Conservation (phyloP, 2,329 filamentous ascomycete genomes). For the Microcera coccophila region DNA sequence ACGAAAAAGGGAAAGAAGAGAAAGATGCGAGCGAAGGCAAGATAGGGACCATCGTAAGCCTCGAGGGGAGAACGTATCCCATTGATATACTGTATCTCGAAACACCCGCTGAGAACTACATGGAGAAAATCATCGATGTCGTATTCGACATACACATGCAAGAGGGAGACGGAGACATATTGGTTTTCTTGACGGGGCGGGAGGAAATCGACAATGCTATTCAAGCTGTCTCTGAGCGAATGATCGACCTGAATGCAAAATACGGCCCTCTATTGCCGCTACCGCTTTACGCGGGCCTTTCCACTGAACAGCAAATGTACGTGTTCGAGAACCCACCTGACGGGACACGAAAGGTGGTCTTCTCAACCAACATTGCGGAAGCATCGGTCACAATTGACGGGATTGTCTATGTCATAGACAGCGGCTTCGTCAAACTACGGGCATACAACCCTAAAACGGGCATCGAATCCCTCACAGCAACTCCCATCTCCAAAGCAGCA, state of each 20-base stretch:
- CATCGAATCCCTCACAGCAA: conserved; percentile 81
- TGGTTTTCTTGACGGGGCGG: conserved; percentile 86
- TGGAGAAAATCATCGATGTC: conserved; percentile 76
- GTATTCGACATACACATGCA: conserved; percentile 83
- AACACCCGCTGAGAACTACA: conserved; percentile 75
- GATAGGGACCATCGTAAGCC: conserved; percentile 61
- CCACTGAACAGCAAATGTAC: conserved; percentile 90
- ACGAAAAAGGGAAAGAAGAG: conserved; percentile 30
- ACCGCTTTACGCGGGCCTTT: conserved; percentile 83
- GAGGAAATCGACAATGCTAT: conserved; percentile 86
- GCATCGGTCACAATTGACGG: conserved; percentile 92
- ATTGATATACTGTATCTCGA: conserved; percentile 83
- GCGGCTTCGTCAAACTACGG: conserved; percentile 84
- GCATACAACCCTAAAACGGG: conserved; percentile 80
- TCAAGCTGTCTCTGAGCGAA: conserved; percentile 72
- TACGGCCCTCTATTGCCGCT: conserved; percentile 41
- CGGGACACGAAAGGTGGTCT: conserved; percentile 83
- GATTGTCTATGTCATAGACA: conserved; percentile 86
- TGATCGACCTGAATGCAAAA: conserved; percentile 50
- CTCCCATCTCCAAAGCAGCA: conserved; percentile 82
- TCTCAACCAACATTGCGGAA: conserved; percentile 94
- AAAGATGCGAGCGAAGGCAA: conserved; percentile 29
- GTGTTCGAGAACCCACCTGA: conserved; percentile 82
- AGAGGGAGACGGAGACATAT: conserved; percentile 78
- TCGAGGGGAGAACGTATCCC: conserved; percentile 84